These are phyloP conservation scores for Lodderomyces pseudojiufengensis DNA, from an alignment of 1,139 yeast species.

Conservation along the genomic window DNA sequence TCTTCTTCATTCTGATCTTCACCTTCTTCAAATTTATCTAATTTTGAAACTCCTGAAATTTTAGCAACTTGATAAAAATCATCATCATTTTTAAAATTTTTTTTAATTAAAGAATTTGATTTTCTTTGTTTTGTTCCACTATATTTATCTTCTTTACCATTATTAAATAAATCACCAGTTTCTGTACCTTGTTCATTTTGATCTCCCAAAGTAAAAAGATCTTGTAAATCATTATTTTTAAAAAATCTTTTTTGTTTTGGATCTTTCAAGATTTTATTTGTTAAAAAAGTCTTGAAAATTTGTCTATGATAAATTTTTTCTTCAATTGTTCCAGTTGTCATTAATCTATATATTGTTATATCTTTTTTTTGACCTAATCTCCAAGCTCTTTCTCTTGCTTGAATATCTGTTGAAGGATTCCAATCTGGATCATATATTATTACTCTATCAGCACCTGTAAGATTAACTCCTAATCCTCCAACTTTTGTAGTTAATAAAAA, in stretches of 20 bases:
- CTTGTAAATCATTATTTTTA: slow-evolving; percentile 88
- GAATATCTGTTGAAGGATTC: slow-evolving; percentile 97
- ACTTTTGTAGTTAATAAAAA: slow-evolving; percentile 89
- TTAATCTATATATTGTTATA: slow-evolving; percentile 85
- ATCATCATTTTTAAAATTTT: slow-evolving; percentile 42
- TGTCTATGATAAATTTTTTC: slow-evolving; percentile 96
- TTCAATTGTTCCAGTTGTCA: slow-evolving; percentile 95
- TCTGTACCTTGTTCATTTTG: slow-evolving; percentile 63
- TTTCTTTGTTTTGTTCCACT: slow-evolving; percentile 27
- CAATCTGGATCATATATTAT: slow-evolving; percentile 96
- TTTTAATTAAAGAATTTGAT: slow-evolving; percentile 20
- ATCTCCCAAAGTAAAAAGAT: slow-evolving; percentile 80
- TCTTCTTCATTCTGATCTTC: slow-evolving; percentile 21
- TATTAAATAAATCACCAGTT: slow-evolving; percentile 61
- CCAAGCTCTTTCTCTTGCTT: slow-evolving; percentile 98
- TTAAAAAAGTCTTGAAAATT: slow-evolving; percentile 88
- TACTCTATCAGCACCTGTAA: slow-evolving; percentile 94
- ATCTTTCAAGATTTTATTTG: slow-evolving; percentile 90
- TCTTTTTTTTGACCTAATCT: slow-evolving; percentile 91
- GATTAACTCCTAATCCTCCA: slow-evolving; percentile 91
- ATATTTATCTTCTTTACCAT: slow-evolving; percentile 44
- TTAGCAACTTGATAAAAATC: slow-evolving; percentile 53
- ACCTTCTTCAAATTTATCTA: slow-evolving; percentile 46
- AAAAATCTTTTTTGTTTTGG: slow-evolving; percentile 93
- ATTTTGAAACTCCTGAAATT: slow-evolving; percentile 52